These are phyloP conservation scores for Epichloe glyceriae DNA, from an alignment of 2,329 filamentous ascomycete species.

Conservation along the genomic window DNA sequence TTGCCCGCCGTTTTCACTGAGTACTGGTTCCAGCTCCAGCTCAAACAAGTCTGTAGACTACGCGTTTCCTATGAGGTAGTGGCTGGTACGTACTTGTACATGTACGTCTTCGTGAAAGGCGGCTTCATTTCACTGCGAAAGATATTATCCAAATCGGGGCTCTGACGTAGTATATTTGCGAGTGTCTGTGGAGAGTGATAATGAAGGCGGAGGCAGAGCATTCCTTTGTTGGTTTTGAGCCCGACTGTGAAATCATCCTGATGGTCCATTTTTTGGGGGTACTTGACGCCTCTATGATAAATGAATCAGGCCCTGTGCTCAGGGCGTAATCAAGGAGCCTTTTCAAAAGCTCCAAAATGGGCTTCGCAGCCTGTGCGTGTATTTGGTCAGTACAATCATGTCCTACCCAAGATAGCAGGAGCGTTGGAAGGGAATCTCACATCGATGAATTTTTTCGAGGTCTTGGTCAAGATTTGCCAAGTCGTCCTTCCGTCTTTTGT, in stretches of 20 bases:
- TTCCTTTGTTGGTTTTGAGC: not conserved
- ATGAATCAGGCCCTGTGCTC: not conserved
- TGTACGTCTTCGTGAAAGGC: not conserved
- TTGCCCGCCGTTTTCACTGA: not conserved
- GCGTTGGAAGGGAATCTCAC: constrained; percentile 31
- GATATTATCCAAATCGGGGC: not conserved
- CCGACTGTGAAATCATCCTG: not conserved
- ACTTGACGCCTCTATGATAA: too few species aligned
- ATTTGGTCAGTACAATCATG: not conserved
- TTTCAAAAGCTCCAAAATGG: constrained; percentile 75
- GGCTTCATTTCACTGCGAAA: not conserved
- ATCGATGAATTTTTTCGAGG: constrained; percentile 87
- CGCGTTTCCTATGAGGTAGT: not conserved
- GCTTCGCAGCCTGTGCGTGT: constrained; percentile 58
- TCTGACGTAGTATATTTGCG: not conserved
- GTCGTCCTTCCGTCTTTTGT: constrained; percentile 89
- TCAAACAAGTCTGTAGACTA: not conserved
- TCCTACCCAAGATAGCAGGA: not conserved
- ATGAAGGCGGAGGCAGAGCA: not conserved
- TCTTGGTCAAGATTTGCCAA: constrained; percentile 83
- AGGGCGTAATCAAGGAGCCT: constrained; percentile 36
- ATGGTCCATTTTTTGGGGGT: not conserved
- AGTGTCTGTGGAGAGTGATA: not conserved
- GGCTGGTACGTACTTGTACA: not conserved
- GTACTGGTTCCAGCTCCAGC: not conserved